These are phyloP conservation scores for Akanthomyces uredinophilus DNA, from an alignment of 2,329 filamentous ascomycete species.

Conservation along the genomic window DNA sequence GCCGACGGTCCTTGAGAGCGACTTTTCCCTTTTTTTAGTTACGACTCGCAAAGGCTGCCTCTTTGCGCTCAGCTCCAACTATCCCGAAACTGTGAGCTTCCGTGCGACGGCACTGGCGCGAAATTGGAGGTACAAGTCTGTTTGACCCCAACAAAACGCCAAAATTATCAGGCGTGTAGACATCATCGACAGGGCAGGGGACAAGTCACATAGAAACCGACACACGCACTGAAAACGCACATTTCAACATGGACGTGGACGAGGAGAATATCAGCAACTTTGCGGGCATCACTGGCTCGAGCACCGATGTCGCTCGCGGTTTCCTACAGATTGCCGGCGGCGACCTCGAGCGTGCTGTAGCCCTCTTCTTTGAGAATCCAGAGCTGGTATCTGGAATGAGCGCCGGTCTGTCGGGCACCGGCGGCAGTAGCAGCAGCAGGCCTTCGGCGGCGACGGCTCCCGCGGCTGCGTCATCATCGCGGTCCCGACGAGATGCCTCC, in stretches of 20 bases:
- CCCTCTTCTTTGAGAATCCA: constrained; percentile 85
- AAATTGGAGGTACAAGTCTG: not conserved
- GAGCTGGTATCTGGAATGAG: constrained; percentile 50
- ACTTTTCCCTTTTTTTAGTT: not conserved
- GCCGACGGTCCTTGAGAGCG: not conserved
- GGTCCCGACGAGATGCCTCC: constrained; percentile 22
- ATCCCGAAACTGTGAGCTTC: not conserved
- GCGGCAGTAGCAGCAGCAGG: constrained; percentile 13
- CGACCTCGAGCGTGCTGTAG: constrained; percentile 78
- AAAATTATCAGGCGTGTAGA: not conserved
- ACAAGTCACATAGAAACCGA: not conserved
- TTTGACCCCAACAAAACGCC: not conserved
- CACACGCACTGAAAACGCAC: not conserved
- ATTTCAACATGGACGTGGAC: constrained; percentile 25
- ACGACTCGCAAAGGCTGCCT: not conserved
- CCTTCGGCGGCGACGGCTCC: constrained; percentile 22
- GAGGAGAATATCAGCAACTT: constrained; percentile 74
- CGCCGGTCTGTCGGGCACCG: constrained; percentile 24
- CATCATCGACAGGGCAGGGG: not conserved
- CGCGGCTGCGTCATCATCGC: constrained; percentile 21
- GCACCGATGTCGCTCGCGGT: constrained; percentile 67
- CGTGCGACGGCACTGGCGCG: not conserved
- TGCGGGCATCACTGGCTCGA: constrained; percentile 72
- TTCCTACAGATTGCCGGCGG: constrained; percentile 83
- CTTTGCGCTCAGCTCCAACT: not conserved